phyloP scores from a whole-genome alignment of 1,284 basidiomycete genomes.

The Cystobasidium sp. region DNA sequence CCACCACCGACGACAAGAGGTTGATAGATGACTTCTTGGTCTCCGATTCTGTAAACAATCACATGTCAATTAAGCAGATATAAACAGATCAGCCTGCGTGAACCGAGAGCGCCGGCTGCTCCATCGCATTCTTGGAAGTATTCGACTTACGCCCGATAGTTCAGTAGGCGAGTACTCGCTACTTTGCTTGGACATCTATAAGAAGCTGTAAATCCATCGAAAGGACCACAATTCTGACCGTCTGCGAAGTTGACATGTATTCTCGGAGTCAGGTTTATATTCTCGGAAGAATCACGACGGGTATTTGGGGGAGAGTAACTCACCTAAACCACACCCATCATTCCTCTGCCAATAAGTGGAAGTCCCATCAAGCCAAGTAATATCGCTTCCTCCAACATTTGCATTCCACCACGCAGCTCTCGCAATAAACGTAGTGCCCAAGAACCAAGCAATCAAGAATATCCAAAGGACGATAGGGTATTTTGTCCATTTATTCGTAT shows the following conservation, averaged over 20 bases:
- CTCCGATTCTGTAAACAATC: constrained; percentile 27
- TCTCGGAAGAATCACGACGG: neutral
- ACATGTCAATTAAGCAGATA: neutral
- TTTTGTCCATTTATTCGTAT: constrained; percentile 22
- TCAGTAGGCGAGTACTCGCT: constrained; percentile 69
- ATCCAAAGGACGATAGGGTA: constrained; percentile 51
- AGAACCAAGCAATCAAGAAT: constrained; percentile 68
- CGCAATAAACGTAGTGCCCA: constrained; percentile 71
- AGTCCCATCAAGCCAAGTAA: constrained; percentile 64
- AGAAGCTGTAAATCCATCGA: constrained; percentile 66
- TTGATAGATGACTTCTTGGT: constrained; percentile 53
- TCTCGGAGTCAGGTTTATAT: neutral
- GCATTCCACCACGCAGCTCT: constrained; percentile 69
- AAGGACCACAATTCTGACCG: constrained; percentile 70
- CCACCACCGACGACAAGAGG: constrained; percentile 84
- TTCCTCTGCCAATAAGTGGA: constrained; percentile 71
- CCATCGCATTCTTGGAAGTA: neutral
- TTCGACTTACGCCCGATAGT: constrained; percentile 63
- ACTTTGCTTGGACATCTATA: constrained; percentile 84
- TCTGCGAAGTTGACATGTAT: constrained; percentile 55
- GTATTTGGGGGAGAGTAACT: neutral
- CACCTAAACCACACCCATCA: constrained; percentile 70
- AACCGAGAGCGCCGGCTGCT: neutral
- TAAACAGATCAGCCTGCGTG: neutral
- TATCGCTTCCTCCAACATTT: constrained; percentile 64